Evolutionary conservation across 306 rosid genomes (phyloP), one percentile per base, ranked within the genome.

Genomic region (Boehmeria nivea): DNA sequence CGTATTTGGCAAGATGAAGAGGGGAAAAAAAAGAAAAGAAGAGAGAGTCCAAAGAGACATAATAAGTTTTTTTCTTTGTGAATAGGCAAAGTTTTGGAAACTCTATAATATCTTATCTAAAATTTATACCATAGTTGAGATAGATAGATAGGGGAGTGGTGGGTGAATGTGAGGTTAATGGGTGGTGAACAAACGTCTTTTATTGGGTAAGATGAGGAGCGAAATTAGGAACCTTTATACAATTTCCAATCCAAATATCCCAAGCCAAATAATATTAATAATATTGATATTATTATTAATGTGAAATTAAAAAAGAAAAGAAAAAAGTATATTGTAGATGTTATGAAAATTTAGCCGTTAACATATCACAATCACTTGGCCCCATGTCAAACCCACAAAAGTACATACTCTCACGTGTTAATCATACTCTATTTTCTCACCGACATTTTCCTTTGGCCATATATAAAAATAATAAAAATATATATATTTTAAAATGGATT

Each of bases 331-430:
- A 34, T 6, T 20, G 57, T 5, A 27, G 26, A 38, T 36, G 47
- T 54, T 33, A 34, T 33, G 51, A 8, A 26, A 22, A 0, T 38
- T 20, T 61, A 54, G 80, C 69, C 68, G 82, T 80, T 77, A 64
- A 62, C 46, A 70, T 77, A 72, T 81, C 93, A 17, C 25, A 53
- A 68, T 78, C 83, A 12, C 23, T 70, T 61, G 77, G 85, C 65
- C n/a, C 76, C 75, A 67, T 68, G 33, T 45, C 23, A 59, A 55
- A 43, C 69, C 56, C 55, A 56, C 34, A 67, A 57, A n/a, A 65
- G 47, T 57, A 67, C 68, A 66, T 24, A 44, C 16, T 57, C 45
- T 26, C 60, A 67, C 72, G 53, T 67, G 84, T 57, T 39, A 51
- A 46, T 56, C 56, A 60, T 60, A 61, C 20, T 23, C 54, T 48